These are phyloP conservation scores for Coprinopsis sp. DNA, from an alignment of 768 basidiomycete species.

Conservation along the genomic window DNA sequence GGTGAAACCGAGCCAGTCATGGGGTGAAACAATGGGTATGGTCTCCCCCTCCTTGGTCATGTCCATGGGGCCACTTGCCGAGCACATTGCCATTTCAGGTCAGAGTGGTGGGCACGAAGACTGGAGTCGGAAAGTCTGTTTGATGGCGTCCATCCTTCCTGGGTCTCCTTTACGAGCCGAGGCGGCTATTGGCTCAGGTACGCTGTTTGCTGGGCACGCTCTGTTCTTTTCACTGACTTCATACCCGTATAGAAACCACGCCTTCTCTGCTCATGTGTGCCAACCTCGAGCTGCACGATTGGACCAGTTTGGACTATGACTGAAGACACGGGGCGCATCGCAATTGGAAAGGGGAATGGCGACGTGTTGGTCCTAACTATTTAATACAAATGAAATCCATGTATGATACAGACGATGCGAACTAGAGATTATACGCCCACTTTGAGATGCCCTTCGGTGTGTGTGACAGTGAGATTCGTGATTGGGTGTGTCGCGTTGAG, in stretches of 20 bases:
- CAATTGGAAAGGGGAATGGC: slow-evolving; percentile 1
- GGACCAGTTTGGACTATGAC: slow-evolving; percentile 3
- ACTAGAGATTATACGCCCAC: slow-evolving; percentile 22
- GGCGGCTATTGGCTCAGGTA: neutral
- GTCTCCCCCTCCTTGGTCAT: neutral
- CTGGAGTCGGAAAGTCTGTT: no score
- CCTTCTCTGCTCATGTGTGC: neutral
- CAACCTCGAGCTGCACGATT: neutral
- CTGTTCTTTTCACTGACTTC: neutral
- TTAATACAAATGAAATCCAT: no score
- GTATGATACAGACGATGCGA: neutral
- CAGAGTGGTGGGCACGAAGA: neutral
- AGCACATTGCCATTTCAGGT: neutral
- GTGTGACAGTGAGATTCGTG: slow-evolving; percentile 33
- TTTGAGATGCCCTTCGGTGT: slow-evolving; percentile 27
- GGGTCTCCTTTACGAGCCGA: neutral
- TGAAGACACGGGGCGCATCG: slow-evolving; percentile 1
- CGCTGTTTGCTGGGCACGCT: neutral
- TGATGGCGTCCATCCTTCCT: slow-evolving; percentile 2
- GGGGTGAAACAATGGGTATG: neutral
- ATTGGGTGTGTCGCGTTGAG: slow-evolving; percentile 33
- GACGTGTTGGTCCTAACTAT: neutral
- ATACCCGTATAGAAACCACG: neutral
- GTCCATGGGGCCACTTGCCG: neutral
- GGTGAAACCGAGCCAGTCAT: neutral